Conservation (phyloP, 2,329 filamentous ascomycete genomes). For the Sporothrix humicola region DNA sequence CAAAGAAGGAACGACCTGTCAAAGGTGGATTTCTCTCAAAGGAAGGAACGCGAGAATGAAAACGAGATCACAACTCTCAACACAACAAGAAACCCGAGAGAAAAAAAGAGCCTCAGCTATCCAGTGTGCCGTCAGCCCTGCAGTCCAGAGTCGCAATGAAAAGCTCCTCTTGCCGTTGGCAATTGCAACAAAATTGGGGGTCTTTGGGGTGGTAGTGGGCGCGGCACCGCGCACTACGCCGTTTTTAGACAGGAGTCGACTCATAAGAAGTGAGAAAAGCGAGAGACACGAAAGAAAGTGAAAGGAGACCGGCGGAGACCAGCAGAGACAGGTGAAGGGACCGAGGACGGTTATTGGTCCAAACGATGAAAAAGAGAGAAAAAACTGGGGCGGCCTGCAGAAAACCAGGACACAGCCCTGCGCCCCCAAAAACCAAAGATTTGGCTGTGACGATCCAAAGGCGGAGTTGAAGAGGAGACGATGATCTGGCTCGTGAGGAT, state of each 20-base stretch:
- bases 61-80: neutral
- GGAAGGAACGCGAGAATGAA: neutral
- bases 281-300: neutral
- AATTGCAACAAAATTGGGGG: neutral
- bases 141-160: constrained; percentile 18
- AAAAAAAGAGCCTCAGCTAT: constrained; percentile 7
- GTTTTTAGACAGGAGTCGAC: constrained; percentile 16
- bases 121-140: constrained; percentile 18
- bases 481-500: neutral
- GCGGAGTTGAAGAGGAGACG: constrained; percentile 6
- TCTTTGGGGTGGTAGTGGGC: neutral
- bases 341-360: neutral
- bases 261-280: constrained; percentile 14
- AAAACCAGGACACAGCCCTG: constrained; percentile 21
- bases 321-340: neutral
- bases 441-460: constrained; percentile 11
- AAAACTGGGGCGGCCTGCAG: constrained; percentile 11
- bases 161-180: neutral
- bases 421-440: constrained; percentile 15
- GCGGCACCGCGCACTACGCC: neutral
- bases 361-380: neutral
- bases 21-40: neutral
- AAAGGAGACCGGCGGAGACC: neutral
- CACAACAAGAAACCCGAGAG: neutral
- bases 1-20: neutral